Percentiles rank a stretch among this genome's conserved stretches.
phyloP scores from a whole-genome alignment of 306 rosid genomes.

The Cucumis hystrix region DNA sequence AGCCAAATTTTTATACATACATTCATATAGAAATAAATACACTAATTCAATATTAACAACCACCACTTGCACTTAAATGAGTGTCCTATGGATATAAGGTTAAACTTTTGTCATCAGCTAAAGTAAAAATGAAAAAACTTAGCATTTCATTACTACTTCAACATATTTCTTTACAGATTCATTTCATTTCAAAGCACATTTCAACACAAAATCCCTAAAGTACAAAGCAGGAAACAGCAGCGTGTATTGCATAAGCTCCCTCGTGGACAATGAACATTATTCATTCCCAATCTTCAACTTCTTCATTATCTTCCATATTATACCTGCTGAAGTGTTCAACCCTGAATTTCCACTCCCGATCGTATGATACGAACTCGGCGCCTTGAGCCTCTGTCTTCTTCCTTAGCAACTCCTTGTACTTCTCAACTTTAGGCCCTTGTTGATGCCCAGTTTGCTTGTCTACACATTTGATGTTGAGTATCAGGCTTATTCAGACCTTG shows the following conservation, averaged over 20 bases:
- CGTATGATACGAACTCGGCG: constrained; percentile 71
- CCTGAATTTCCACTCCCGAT: constrained; percentile 87
- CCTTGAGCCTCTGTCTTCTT: constrained; percentile 90
- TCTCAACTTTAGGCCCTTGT: constrained; percentile 69
- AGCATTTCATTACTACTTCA: not conserved
- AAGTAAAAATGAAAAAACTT: not conserved
- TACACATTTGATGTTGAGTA: constrained; percentile 72
- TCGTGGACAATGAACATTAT: not conserved
- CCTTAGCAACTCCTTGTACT: constrained; percentile 82
- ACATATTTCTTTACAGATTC: constrained; percentile 1
- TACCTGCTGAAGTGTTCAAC: constrained; percentile 73
- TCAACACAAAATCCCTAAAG: not conserved
- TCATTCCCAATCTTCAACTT: not conserved
- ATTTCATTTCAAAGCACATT: not conserved
- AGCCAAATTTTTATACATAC: too few species aligned
- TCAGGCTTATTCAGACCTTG: constrained; percentile 96
- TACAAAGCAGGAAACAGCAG: not conserved
- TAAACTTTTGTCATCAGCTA: too few species aligned
- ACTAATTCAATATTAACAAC: too few species aligned
- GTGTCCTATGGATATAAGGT: too few species aligned
- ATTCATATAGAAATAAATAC: too few species aligned
- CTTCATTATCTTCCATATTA: constrained; percentile 36
- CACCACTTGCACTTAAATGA: too few species aligned
- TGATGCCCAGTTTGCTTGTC: constrained; percentile 68
- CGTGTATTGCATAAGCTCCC: constrained; percentile 3